phyloP scores from a whole-genome alignment of 345 rosid genomes.

The Hypericum perforatum region DNA sequence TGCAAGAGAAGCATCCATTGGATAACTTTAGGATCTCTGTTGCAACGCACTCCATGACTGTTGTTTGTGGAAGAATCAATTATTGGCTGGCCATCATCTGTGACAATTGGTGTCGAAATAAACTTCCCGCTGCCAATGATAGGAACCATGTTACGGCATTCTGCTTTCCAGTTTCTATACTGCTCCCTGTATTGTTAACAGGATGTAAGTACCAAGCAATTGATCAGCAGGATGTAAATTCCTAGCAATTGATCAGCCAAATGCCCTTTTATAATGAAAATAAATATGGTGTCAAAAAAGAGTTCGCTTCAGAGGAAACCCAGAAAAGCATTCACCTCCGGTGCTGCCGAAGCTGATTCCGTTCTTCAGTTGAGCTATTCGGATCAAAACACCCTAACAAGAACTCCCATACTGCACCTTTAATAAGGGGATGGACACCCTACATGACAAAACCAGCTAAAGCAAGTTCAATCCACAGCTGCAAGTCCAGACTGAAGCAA shows the following conservation, averaged over 20 bases:
- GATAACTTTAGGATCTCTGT: constrained; percentile 44
- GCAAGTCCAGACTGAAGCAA: too few species aligned
- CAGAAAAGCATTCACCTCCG: constrained; percentile 43
- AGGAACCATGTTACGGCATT: constrained; percentile 75
- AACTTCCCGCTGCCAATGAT: constrained; percentile 67
- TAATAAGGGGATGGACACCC: constrained; percentile 97
- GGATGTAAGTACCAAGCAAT: constrained; percentile 15
- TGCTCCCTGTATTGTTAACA: constrained; percentile 51
- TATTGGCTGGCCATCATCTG: constrained; percentile 52
- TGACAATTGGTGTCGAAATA: constrained; percentile 49
- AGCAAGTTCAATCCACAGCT: background rate
- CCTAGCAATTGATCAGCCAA: too few species aligned
- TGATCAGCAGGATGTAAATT: background rate
- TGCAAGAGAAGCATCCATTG: constrained; percentile 78
- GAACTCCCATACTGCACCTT: constrained; percentile 90
- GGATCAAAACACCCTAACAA: constrained; percentile 93
- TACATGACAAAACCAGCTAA: constrained; percentile 27
- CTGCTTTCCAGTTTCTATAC: constrained; percentile 61
- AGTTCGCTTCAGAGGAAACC: too few species aligned
- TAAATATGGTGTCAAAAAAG: too few species aligned
- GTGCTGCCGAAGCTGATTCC: constrained; percentile 45
- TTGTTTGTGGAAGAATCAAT: constrained; percentile 25
- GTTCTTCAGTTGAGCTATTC: constrained; percentile 66
- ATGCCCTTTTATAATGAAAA: too few species aligned
- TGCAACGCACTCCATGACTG: constrained; percentile 23